Evolutionary conservation across 169 alveolate species (phyloP).

Genomic region (Theileria orientalis): DNA sequence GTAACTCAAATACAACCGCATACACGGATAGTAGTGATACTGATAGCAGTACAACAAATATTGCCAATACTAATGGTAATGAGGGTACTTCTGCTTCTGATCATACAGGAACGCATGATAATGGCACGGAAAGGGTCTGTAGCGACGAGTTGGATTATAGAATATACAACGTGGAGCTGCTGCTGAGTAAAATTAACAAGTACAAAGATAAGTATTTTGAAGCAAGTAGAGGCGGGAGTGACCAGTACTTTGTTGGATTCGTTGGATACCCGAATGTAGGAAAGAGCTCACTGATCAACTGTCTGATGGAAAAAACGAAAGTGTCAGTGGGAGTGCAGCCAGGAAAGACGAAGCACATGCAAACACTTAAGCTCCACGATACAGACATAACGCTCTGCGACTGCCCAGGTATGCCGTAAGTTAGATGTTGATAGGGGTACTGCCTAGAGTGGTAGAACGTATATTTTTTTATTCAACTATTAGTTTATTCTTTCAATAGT

Average conservation of each 20-base stretch:
- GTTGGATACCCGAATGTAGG: slow-evolving; percentile 99
- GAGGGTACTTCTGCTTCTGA: slow-evolving; percentile 25
- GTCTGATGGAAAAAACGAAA: slow-evolving; percentile 89
- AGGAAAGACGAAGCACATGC: slow-evolving; percentile 97
- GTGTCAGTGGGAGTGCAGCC: slow-evolving; percentile 96
- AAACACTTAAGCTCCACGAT: slow-evolving; percentile 83
- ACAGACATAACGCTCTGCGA: slow-evolving; percentile 90
- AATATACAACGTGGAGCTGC: slow-evolving; percentile 63
- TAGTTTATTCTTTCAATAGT: too few relatives aligned
- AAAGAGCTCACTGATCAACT: slow-evolving; percentile 96
- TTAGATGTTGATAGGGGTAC: too few relatives aligned
- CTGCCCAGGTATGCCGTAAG: slow-evolving; percentile 84
- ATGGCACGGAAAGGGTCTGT: background rate
- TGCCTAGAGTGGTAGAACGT: too few relatives aligned
- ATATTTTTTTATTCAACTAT: too few relatives aligned
- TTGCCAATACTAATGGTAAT: background rate
- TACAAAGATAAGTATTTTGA: slow-evolving; percentile 34
- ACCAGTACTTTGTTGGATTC: slow-evolving; percentile 88
- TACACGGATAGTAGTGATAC: slow-evolving; percentile 42
- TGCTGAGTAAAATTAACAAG: slow-evolving; percentile 52
- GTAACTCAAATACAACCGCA: too few relatives aligned
- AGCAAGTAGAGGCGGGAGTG: slow-evolving; percentile 22
- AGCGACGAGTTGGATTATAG: slow-evolving; percentile 18
- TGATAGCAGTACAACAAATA: background rate
- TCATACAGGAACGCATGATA: too few relatives aligned